Evolutionary conservation across 1,284 basidiomycete species (phyloP), one percentile per base, ranked within the genome.

Genomic region (Boletellus deceptivus): DNA sequence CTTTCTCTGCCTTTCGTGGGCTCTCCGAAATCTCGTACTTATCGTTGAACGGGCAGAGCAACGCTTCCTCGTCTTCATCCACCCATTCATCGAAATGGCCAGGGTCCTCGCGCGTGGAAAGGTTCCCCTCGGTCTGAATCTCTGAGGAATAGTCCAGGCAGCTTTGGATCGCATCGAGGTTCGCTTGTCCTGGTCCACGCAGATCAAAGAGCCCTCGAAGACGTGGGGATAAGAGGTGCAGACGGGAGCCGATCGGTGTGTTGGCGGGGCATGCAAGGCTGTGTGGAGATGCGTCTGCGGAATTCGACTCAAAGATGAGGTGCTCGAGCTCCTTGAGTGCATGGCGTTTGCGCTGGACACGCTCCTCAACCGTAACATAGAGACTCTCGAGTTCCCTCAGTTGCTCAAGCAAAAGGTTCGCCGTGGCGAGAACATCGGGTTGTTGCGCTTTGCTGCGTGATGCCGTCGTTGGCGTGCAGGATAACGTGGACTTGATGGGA

Each of bases 131-230:
- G 4, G 6, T 14, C 0, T 9, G 43, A 16, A 13, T n/a, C 22
- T 59, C 60, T 2, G 64, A 53, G 24, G 62, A 67, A 41, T 70
- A 65, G 29, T 65, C 67, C 1, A 61, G 33, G 25, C 55, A 49
- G 17, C 44, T 68, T 34, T 68, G 67, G 14, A 46, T 53, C 7
- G 55, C 43, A 39, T 67, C 55, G 29, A 53, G 31, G 43, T 65
- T 65, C 25, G 38, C 47, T 24, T 54, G 55, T 5, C 65, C 62
- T 2, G 64, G 64, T 17, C 65, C 64, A 16, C 29, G 60, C 14
- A 65, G 20, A 36, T 66, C 67, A 33, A 69, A 70, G 46, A 65
- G 60, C 13, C 67, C 66, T 10, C 55, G 64, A 39, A 66, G 65
- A 24, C 67, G 64, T 25, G 64, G 65, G 7, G 65, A 56, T 13